These are phyloP conservation scores for Celoporthe dispersa DNA, from an alignment of 2,329 filamentous ascomycete species.

Conservation along the genomic window DNA sequence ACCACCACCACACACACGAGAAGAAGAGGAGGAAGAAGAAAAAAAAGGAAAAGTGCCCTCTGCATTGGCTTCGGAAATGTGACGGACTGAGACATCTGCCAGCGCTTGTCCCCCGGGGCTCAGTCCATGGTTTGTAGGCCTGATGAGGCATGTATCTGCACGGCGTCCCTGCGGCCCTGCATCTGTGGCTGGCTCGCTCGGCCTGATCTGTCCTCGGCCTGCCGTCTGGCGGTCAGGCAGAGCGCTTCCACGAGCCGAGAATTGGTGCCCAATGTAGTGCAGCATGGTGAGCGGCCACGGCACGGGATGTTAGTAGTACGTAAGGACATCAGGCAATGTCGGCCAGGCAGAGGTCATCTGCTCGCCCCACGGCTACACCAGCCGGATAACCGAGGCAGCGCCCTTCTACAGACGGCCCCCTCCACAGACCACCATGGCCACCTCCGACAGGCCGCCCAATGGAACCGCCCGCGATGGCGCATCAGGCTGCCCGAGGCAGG, in stretches of 20 bases:
- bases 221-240: background rate
- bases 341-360: background rate
- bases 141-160: background rate
- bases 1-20: background rate
- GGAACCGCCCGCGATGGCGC: background rate
- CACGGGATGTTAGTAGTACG: background rate
- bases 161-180: background rate
- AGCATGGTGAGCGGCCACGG: background rate
- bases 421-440: slow-evolving; percentile 6
- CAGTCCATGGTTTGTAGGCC: background rate
- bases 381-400: background rate
- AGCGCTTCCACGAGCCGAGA: background rate
- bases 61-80: background rate
- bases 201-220: background rate
- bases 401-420: too few relatives aligned
- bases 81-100: background rate
- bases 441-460: background rate
- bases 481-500: background rate
- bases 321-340: background rate
- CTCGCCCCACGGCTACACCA: background rate
- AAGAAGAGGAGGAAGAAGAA: too few relatives aligned
- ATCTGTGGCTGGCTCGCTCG: slow-evolving; percentile 10
- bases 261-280: background rate
- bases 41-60: background rate
- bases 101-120: background rate